Evolutionary conservation across 441 rosid species (phyloP), one percentile per base, ranked within the genome.

Genomic region (Populus tomentosa): DNA sequence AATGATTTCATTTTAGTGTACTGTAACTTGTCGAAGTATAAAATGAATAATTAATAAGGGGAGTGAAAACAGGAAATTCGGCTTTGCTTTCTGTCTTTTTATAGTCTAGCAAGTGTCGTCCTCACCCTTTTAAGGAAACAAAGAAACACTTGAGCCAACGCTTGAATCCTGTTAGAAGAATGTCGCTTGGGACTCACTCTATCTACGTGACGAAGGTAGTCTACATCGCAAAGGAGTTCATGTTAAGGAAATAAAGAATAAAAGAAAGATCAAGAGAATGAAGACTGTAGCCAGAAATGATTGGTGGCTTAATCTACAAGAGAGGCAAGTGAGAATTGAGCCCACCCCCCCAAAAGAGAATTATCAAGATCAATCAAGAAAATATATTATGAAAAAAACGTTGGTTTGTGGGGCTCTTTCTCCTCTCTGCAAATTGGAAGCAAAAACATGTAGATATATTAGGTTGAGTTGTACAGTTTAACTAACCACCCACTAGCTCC

Each of bases 381-480:
- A 13, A 42, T 42, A 42, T 46, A 46, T 46, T 11, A 46, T 46
- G 56, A 13, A 18, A 46, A 13, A 46, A 46, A 46, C 0, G 16
- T 11, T 42, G 18, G 18, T 42, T 42, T 42, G 53, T 42, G 53
- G 53, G 53, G 53, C 53, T 42, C 46, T 40, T 2, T 40, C 46
- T 40, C 11, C n/a, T n/a, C 11, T 40, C 53, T 42, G 16, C 53
- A 42, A 42, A 42, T 42, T 42, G 53, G 53, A 42, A 42, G 50
- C 50, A 42, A 38, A 38, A 38, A 38, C 10, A 9, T 38, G 10
- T 66, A 30, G 13, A 65, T 6, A 67, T 35, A 35, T 70, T 86
- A 84, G 90, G 88, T 89, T 83, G 86, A 86, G 84, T 80, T 80
- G 90, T 82, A 87, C 85, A 82, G 83, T 83, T 87, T 81, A 77